These are phyloP conservation scores for Pichia sp. DNA, from an alignment of 1,139 yeast species.

Conservation along the genomic window DNA sequence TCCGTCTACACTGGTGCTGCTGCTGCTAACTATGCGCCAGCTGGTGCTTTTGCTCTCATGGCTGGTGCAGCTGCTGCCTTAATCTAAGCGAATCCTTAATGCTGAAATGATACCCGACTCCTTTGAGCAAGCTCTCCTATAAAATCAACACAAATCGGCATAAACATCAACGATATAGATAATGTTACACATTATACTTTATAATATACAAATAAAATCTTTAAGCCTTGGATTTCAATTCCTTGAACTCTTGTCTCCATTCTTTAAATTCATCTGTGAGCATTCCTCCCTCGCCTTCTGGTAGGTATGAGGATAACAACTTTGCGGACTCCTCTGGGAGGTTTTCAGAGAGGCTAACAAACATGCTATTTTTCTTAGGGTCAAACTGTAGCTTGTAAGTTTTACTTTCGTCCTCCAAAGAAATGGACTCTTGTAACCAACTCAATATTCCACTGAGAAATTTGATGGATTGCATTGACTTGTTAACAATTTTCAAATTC, in stretches of 20 bases:
- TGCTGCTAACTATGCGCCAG: conserved; percentile 1
- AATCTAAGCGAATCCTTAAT: no score
- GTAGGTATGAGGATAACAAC: conserved; percentile 27
- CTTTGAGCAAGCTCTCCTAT: background rate
- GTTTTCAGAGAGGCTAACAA: conserved; percentile 33
- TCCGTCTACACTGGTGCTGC: no score
- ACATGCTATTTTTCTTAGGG: conserved; percentile 30
- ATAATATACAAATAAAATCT: no score
- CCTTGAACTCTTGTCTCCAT: conserved; percentile 42
- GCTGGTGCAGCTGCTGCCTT: conserved; percentile 2
- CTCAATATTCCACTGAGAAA: conserved; percentile 82
- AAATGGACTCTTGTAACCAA: conserved; percentile 59
- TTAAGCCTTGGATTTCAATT: background rate
- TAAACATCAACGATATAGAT: background rate
- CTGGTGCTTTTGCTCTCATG: conserved; percentile 1
- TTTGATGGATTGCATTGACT: conserved; percentile 70
- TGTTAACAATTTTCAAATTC: conserved; percentile 28
- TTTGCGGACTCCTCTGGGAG: conserved; percentile 10
- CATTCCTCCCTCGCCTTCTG: conserved; percentile 28
- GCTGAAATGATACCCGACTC: background rate
- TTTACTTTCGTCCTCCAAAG: conserved; percentile 43
- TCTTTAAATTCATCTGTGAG: conserved; percentile 48
- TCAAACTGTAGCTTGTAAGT: conserved; percentile 40
- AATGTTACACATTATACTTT: background rate
- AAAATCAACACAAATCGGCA: background rate